Percentiles rank a stretch among this genome's conserved stretches.
Conservation (phyloP, 305 asterid species). For the Solanum chacoense region DNA sequence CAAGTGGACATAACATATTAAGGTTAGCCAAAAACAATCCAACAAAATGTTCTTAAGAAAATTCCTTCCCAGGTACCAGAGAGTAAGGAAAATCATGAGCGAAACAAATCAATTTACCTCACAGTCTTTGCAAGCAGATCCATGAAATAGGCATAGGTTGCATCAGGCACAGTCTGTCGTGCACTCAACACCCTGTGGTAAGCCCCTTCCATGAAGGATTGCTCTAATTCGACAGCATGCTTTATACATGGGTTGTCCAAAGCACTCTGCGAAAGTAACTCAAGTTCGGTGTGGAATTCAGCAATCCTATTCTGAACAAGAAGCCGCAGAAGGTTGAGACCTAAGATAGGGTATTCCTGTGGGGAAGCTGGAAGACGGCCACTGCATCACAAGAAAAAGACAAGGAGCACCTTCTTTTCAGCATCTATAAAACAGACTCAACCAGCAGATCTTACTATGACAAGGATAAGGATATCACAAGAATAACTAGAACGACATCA, state of each 20-base stretch:
- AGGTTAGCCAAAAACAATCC: background rate
- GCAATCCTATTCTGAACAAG: constrained; percentile 98
- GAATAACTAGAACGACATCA: background rate
- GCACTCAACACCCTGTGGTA: constrained; percentile 89
- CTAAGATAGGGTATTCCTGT: constrained; percentile 84
- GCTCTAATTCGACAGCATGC: constrained; percentile 96
- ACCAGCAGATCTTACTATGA: background rate
- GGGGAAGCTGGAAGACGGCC: constrained; percentile 67
- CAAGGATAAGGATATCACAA: background rate
- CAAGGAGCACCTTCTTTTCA: constrained; percentile 2
- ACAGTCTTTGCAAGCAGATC: constrained; percentile 92
- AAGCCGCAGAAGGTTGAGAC: constrained; percentile 94
- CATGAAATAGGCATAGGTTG: constrained; percentile 87
- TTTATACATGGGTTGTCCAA: constrained; percentile 85
- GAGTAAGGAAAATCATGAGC: background rate
- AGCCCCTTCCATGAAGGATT: constrained; percentile 99
- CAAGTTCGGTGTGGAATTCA: constrained; percentile 94
- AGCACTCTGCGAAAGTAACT: constrained; percentile 67
- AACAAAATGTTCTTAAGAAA: background rate
- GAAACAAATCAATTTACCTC: constrained; percentile 29
- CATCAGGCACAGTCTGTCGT: constrained; percentile 89
- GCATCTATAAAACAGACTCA: background rate
- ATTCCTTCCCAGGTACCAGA: background rate
- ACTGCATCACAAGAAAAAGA: constrained; percentile 39
- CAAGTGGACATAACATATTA: background rate